Percentiles rank a stretch among this genome's conserved stretches.
phyloP scores from a whole-genome alignment of 2,329 filamentous ascomycete species.

The Aspergillus bombycis region DNA sequence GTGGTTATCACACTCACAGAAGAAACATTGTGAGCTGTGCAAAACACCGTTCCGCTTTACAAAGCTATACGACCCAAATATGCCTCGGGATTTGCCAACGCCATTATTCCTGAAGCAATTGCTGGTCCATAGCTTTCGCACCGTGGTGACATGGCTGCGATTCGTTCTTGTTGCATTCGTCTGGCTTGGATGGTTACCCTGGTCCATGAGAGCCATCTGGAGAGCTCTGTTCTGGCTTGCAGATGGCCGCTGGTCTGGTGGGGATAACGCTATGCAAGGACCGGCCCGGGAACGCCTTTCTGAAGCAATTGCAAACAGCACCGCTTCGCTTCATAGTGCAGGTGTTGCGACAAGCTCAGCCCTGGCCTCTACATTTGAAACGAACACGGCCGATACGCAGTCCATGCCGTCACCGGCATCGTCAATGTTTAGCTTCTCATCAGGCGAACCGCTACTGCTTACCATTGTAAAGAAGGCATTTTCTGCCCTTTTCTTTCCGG shows the following conservation, averaged over 20 bases:
- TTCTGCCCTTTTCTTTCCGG: conserved; percentile 36
- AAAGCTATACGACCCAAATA: conserved; percentile 91
- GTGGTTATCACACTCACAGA: conserved; percentile 97
- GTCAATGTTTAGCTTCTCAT: conserved; percentile 45
- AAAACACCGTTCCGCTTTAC: conserved; percentile 98
- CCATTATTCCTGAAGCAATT: conserved; percentile 81
- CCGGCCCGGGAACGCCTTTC: conserved; percentile 23
- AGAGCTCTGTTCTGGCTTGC: conserved; percentile 92
- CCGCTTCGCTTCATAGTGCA: conserved; percentile 24
- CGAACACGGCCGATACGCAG: conserved; percentile 31
- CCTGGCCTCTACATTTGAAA: conserved; percentile 27
- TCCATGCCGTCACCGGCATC: conserved; percentile 40
- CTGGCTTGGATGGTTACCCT: conserved; percentile 88
- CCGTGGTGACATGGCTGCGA: conserved; percentile 76
- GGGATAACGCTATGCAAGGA: conserved; percentile 27
- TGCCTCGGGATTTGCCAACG: conserved; percentile 82
- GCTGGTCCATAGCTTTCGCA: conserved; percentile 70
- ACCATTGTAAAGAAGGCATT: conserved; percentile 50
- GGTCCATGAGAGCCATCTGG: conserved; percentile 90
- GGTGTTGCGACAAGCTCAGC: conserved; percentile 28
- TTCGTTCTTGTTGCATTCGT: conserved; percentile 78
- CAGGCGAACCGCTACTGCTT: conserved; percentile 50
- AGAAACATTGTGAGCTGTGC: conserved; percentile 99
- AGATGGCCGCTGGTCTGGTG: conserved; percentile 67
- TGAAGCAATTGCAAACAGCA: conserved; percentile 32